A percentile compares a stretch with the other conserved stretches of the same genome.
Evolutionary conservation across 305 asterid species (phyloP).

Genomic region (Fraxinus velutina): DNA sequence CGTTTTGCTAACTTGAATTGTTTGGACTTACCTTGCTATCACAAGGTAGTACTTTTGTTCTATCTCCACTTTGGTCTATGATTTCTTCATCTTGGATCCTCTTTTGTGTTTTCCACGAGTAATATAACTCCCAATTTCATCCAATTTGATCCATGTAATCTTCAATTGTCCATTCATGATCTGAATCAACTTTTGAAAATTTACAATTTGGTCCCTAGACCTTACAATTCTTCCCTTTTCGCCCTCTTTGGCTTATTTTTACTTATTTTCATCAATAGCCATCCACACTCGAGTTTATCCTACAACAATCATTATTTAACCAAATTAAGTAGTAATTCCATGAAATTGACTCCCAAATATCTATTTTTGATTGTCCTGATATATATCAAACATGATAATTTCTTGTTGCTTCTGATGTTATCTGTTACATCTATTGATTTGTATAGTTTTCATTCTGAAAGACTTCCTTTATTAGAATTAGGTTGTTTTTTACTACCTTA

Average conservation of each 20-base stretch:
- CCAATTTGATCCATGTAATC: neutral
- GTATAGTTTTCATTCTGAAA: neutral
- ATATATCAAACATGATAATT: neutral
- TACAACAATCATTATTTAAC: neutral
- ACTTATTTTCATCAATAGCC: neutral
- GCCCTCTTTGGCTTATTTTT: neutral
- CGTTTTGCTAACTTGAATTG: neutral
- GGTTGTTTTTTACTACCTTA: neutral
- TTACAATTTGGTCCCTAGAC: neutral
- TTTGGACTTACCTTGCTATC: neutral
- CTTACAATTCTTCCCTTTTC: neutral
- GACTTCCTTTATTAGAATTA: neutral
- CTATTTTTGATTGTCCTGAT: neutral
- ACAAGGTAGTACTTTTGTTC: neutral
- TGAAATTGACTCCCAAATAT: neutral
- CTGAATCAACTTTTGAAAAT: neutral
- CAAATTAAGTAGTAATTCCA: neutral
- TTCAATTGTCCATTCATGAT: neutral
- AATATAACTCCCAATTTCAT: neutral
- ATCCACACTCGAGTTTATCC: neutral
- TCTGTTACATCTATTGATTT: neutral
- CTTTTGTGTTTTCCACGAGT: neutral
- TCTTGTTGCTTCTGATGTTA: neutral
- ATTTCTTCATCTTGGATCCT: neutral
- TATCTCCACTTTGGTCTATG: neutral